Base-by-base conservation (phyloP, 768 basidiomycete species). In the Pisolithus marmoratus region DNA sequence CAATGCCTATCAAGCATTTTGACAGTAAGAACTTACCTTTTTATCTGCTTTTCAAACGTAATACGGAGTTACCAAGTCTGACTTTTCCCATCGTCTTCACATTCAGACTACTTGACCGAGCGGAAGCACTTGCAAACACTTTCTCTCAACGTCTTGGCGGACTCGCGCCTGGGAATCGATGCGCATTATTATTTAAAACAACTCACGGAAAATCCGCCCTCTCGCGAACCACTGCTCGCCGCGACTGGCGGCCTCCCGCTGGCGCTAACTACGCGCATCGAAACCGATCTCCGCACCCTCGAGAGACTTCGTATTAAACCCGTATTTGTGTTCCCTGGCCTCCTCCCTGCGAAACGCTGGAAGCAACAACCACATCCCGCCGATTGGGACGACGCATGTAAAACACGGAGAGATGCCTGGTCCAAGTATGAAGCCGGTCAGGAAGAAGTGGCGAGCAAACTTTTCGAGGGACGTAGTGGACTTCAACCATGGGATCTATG, bases 131-230 rank as follows among this genome's bases (percentile, higher is more conserved):
- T 90, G 57, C 85, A 90, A 69, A 86, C 84, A 38, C 82, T 87
- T 51, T 82, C 90, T 20, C 80, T 98, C 50, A 82, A 80, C 51
- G 83, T 85, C 0, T 78, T 99, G 45, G 80, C 89, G 38, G 91
- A 96, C 64, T 90, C 94, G 48, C 87, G 96, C 42, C 86, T 99
- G 24, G 96, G 96, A 29, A 96, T 99, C 65, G 95, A 99, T 78
- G 94, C 93, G 3, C 85, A 87, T 3, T 85, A 87, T 69, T 99
- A 98, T 71, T 76, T 99, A 38, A 78, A 85, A 49, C 75, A 79
- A 42, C 77, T 98, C 57, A 84, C 85, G 15, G 87, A 91, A 50
- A 82, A 74, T 54, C 81, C 88, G 1, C 75, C 82, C 1, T 83
- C 91, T 17, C 81, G 89, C 31, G 96, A 99, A 74, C 88, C 94